Base-by-base conservation (phyloP, 2,329 filamentous ascomycete genomes). In the Colletotrichum euphorbiae region DNA sequence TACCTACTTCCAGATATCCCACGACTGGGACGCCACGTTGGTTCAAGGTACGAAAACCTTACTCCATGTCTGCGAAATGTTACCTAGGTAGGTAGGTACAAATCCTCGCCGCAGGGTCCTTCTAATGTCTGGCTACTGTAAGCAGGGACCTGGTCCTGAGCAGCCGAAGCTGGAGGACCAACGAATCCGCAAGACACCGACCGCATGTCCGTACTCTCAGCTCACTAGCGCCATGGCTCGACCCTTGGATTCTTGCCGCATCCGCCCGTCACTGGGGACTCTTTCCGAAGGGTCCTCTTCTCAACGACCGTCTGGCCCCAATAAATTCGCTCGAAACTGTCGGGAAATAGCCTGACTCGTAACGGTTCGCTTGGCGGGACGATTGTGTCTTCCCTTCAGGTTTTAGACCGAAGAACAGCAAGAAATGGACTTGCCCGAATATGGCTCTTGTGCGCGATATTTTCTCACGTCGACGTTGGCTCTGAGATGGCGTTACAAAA, bases 71-170 rank as follows among this genome's bases (percentile, higher is more conserved):
- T 54, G 15, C n/a, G 24, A 33, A 38, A 28, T 28, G 24, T 21
- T 21, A 21, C 3, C 24, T 24, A 24, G 24, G 24, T 28, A 38
- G 24, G 63, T 24, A 24, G 24, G 24, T 28, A 38, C 33, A 67
- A 19, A 28, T 51, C 33, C 54, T 59, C 54, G 54, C 62, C 61
- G 61, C 65, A 68, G 54, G 54, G 61, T 68, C 61, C 61, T 65
- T 46, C 24, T 31, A 57, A 17, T 31, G 42, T 62, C 50, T 64
- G 43, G 19, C 56, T 36, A 17, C 24, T 19, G 45, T 45, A 63
- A 57, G 45, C 65, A 68, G 60, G 65, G 65, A 64, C 65, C 46
- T 65, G 65, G 65, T 58, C 65, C 46, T 65, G 38, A 59, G 54
- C 65, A 57, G 57, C 21, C 17, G 38, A 54, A 38, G 11, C 8